Base-by-base conservation (phyloP, 2,329 filamentous ascomycete species). In the Dichotomopilus funicola region DNA sequence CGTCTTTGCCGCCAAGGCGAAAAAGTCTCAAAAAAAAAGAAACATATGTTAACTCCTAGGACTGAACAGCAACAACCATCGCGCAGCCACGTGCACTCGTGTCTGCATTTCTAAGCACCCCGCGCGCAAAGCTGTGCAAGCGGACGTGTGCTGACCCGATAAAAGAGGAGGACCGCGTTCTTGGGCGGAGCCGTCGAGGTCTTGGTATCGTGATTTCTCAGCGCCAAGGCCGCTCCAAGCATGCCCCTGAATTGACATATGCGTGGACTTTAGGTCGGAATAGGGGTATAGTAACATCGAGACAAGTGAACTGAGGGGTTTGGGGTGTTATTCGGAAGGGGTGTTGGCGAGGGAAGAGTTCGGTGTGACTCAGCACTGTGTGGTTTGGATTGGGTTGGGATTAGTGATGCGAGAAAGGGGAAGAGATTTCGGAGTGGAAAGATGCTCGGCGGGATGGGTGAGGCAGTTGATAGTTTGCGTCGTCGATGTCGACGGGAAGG, bases 131-230 rank as follows among this genome's bases (percentile, higher is more conserved):
- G n/a, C 19, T 34, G 47, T 41, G 36, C 45, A 19, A 38, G 11
- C 33, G 54, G 38, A 31, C 33, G 8, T 42, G 36, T 49, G 54
- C 54, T 56, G 45, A 53, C 50, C 54, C 49, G 50, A 38, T 1
- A 27, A 27, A 27, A 27, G 19, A 27, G 19, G 19, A 27, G 2
- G 19, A 27, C 2, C 19, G 19, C 19, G 19, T 27, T 27, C 19
- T 27, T 27, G 3, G 19, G 19, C 19, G 19, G 19, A 27, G 19
- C 19, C 19, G 19, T 31, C 27, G 1, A 19, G 11, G 10, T 19
- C 35, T 50, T 50, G 41, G 41, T 13, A 31, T n/a, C n/a, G 19
- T 27, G 35, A 56, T 56, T 56, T 56, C 54, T 56, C 49, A 56
- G 50, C 54, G 54, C 54, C 54, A 56, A 56, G 54, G 11, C 10